A percentile compares a stretch with the other conserved stretches of the same genome.
These are phyloP conservation scores for Plasmopara viticola DNA, from an alignment of 352 stramenopile genomes.

Conservation along the genomic window DNA sequence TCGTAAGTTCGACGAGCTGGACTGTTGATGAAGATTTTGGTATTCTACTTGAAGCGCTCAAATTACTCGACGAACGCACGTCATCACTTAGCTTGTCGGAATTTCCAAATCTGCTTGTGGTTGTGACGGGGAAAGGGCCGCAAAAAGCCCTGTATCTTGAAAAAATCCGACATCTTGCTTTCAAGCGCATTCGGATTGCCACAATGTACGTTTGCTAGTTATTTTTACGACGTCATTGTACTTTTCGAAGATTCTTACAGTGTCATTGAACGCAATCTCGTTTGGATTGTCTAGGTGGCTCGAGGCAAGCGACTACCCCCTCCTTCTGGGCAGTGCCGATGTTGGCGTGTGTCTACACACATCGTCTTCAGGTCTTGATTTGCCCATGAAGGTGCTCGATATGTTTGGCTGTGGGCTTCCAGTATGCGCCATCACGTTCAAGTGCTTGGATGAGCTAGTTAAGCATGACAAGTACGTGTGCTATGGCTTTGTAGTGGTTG, in stretches of 20 bases:
- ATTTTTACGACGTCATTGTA: too few relatives aligned
- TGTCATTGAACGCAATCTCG: not conserved
- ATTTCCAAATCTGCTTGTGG: constrained; percentile 84
- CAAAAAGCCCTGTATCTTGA: constrained; percentile 89
- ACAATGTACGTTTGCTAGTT: constrained; percentile 50
- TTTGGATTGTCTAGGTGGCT: constrained; percentile 79
- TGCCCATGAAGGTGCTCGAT: constrained; percentile 99
- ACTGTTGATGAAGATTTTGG: constrained; percentile 99
- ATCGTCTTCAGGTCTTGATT: constrained; percentile 95
- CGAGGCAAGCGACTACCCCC: constrained; percentile 94
- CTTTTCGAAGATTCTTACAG: too few relatives aligned
- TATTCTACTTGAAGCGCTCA: constrained; percentile 92
- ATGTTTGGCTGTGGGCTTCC: constrained; percentile 98
- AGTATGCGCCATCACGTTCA: constrained; percentile 94
- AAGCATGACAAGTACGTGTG: constrained; percentile 87
- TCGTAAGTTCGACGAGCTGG: constrained; percentile 97
- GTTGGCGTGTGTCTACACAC: constrained; percentile 98
- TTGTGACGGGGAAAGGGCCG: constrained; percentile 98
- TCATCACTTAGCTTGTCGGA: constrained; percentile 25
- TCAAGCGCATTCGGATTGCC: constrained; percentile 79
- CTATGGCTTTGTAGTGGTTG: too few relatives aligned
- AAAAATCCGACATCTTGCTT: constrained; percentile 60
- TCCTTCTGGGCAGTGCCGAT: constrained; percentile 91
- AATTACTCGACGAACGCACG: constrained; percentile 58
- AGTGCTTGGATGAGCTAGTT: constrained; percentile 96